A percentile compares a stretch with the other conserved stretches of the same genome.
phyloP scores from a whole-genome alignment of 768 basidiomycete genomes.

The Strobilomyces confusus region DNA sequence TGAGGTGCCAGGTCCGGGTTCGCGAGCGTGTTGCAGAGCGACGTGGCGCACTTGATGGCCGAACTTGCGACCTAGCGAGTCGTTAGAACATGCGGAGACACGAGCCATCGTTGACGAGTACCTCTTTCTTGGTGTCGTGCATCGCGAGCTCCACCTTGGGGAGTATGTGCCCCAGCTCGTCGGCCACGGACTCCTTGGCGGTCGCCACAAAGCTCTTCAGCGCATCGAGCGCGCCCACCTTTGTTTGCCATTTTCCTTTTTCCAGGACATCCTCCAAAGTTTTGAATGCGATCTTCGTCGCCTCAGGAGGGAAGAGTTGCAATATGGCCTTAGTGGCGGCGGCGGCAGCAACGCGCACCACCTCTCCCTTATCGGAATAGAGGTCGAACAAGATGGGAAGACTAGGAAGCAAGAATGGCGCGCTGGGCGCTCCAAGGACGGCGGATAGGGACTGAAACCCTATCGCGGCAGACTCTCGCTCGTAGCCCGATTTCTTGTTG shows the following conservation, averaged over 20 bases:
- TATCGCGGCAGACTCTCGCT: slow-evolving; percentile 83
- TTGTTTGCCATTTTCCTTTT: slow-evolving; percentile 88
- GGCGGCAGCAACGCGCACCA: slow-evolving; percentile 79
- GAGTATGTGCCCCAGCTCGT: slow-evolving; percentile 73
- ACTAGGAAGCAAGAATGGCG: slow-evolving; percentile 72
- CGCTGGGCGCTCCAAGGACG: slow-evolving; percentile 64
- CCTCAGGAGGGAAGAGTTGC: slow-evolving; percentile 80
- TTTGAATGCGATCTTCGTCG: slow-evolving; percentile 64
- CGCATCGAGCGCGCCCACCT: slow-evolving; percentile 89
- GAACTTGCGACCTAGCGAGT: slow-evolving; percentile 68
- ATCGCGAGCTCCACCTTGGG: slow-evolving; percentile 87
- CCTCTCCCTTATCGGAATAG: slow-evolving; percentile 91
- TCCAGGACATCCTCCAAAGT: slow-evolving; percentile 72
- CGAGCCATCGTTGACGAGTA: slow-evolving; percentile 29
- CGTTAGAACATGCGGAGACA: slow-evolving; percentile 8
- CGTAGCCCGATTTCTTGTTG: slow-evolving; percentile 85
- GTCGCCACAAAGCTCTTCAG: slow-evolving; percentile 69
- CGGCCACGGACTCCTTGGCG: slow-evolving; percentile 74
- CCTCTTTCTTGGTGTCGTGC: slow-evolving; percentile 97
- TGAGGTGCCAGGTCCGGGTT: slow-evolving; percentile 92
- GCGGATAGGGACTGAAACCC: slow-evolving; percentile 72
- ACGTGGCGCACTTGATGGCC: slow-evolving; percentile 85
- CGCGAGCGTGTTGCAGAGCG: slow-evolving; percentile 84
- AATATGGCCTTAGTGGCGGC: slow-evolving; percentile 80
- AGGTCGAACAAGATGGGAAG: slow-evolving; percentile 78